Evolutionary conservation across 495 filamentous ascomycete genomes (phyloP).

Genomic region (Xylaria bambusicola): DNA sequence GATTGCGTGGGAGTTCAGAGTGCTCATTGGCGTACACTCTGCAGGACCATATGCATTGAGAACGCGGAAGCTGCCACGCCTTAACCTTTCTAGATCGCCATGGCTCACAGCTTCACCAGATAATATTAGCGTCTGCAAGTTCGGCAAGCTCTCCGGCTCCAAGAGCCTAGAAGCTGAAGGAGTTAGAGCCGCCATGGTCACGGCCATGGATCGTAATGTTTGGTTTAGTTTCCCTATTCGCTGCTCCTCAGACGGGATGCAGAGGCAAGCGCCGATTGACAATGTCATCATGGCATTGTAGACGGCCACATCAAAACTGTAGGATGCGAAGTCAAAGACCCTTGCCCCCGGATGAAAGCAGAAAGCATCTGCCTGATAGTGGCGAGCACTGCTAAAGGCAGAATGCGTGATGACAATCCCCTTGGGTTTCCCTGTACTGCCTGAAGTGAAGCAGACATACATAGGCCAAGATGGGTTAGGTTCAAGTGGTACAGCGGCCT

Average conservation of each 20-base stretch:
- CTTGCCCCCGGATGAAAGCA: not conserved
- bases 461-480: slow-evolving; percentile 18
- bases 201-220: not conserved
- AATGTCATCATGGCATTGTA: slow-evolving; percentile 55
- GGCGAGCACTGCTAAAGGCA: slow-evolving; percentile 6
- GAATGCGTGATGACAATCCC: slow-evolving; percentile 40
- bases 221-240: slow-evolving; percentile 35
- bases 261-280: slow-evolving; percentile 57
- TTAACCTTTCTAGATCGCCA: slow-evolving; percentile 17
- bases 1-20: slow-evolving; percentile 14
- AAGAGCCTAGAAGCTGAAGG: slow-evolving; percentile 44
- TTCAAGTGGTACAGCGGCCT: not conserved
- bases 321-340: slow-evolving; percentile 37
- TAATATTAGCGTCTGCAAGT: slow-evolving; percentile 43
- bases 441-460: slow-evolving; percentile 45
- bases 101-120: slow-evolving; percentile 39
- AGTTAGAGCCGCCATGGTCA: slow-evolving; percentile 39
- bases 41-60: slow-evolving; percentile 39
- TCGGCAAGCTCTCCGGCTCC: slow-evolving; percentile 41
- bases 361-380: not conserved
- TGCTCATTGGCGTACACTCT: slow-evolving; percentile 36
- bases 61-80: slow-evolving; percentile 27
- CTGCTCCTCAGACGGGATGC: slow-evolving; percentile 60
- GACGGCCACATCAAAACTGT: slow-evolving; percentile 60
- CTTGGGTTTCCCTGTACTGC: slow-evolving; percentile 46